Percentiles rank a stretch among this genome's conserved stretches.
Conservation (phyloP, 805 yeast species). For the Jamesozyma piceae region DNA sequence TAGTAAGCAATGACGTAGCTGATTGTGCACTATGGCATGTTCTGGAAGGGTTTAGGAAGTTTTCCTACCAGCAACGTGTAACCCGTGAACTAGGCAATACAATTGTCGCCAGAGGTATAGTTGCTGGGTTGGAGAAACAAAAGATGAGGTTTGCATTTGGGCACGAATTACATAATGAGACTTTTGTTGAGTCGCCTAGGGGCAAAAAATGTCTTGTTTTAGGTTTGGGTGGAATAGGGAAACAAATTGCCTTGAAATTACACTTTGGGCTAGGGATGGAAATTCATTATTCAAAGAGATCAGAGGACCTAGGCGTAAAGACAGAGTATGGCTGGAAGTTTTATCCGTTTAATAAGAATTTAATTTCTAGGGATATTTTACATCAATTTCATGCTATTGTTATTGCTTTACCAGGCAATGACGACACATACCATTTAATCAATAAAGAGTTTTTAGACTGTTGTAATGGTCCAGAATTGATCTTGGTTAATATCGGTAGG, state of each 20-base stretch:
- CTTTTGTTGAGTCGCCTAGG: constrained; percentile 36
- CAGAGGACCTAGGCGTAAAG: constrained; percentile 16
- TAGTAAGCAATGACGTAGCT: constrained; percentile 57
- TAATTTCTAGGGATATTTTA: constrained; percentile 27
- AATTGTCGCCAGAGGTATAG: constrained; percentile 31
- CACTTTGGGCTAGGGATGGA: constrained; percentile 46
- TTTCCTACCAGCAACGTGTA: constrained; percentile 29
- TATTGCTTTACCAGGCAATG: constrained; percentile 48
- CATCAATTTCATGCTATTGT: constrained; percentile 43
- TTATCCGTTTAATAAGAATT: constrained; percentile 29
- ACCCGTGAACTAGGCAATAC: constrained; percentile 32
- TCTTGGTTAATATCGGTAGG: constrained; percentile 50
- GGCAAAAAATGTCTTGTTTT: constrained; percentile 45
- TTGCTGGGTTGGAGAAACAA: constrained; percentile 7
- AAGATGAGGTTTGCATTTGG: constrained; percentile 31
- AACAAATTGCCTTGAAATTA: constrained; percentile 42
- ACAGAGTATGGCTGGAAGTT: constrained; percentile 28
- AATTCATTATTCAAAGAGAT: constrained; percentile 46
- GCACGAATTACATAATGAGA: constrained; percentile 28
- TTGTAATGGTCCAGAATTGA: constrained; percentile 15
- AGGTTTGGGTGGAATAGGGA: constrained; percentile 57
- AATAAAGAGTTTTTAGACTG: constrained; percentile 33
- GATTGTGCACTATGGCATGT: constrained; percentile 52
- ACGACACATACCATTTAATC: constrained; percentile 42
- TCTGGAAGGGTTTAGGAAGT: constrained; percentile 45